These are phyloP conservation scores for Apium graveolens DNA, from an alignment of 129 eudicot genomes.

Conservation along the genomic window DNA sequence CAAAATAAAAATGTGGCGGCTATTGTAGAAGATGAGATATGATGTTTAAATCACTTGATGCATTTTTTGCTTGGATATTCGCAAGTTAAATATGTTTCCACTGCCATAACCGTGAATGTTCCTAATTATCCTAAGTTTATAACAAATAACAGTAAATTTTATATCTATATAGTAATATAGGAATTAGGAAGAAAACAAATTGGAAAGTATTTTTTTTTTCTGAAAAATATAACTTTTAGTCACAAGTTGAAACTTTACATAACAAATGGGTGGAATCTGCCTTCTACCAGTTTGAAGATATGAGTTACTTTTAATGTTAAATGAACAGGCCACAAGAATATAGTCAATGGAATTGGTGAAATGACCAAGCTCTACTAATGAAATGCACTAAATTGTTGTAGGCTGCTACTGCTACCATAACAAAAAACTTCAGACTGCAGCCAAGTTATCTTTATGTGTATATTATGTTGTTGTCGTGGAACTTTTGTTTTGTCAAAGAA, in stretches of 20 bases:
- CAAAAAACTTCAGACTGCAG: neutral
- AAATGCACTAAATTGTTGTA: neutral
- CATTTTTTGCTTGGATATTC: neutral
- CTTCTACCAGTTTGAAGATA: neutral
- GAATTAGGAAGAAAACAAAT: no score
- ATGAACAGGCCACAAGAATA: neutral
- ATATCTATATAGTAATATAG: no score
- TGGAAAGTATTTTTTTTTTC: neutral
- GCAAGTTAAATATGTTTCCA: neutral
- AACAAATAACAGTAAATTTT: neutral
- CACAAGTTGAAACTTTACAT: neutral
- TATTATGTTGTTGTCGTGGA: neutral
- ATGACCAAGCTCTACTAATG: neutral
- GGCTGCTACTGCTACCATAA: no score
- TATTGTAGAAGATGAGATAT: neutral
- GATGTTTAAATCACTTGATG: neutral
- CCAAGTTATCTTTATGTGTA: neutral
- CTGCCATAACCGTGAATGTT: neutral
- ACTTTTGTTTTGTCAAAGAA: neutral
- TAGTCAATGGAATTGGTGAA: neutral
- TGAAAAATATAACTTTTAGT: no score
- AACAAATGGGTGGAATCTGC: neutral
- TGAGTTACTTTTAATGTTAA: no score
- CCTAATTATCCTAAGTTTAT: neutral
- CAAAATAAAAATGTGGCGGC: neutral